A percentile compares a stretch with the other conserved stretches of the same genome.
Conservation (phyloP, 306 rosid species). For the Styphnolobium japonicum region DNA sequence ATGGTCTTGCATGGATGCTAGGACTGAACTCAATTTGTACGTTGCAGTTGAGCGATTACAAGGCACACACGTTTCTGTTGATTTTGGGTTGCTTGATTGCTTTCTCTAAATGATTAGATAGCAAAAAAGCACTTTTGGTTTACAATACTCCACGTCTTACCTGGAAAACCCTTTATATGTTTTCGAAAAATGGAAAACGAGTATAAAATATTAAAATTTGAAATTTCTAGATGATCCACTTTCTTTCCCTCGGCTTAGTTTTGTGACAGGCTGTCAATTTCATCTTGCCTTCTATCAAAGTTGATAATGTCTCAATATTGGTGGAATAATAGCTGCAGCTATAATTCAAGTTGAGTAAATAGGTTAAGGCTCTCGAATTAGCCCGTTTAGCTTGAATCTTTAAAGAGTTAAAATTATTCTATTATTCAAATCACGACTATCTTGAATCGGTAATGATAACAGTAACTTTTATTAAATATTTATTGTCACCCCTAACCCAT, state of each 20-base stretch:
- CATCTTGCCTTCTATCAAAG: background rate
- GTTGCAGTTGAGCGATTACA: background rate
- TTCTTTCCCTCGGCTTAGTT: background rate
- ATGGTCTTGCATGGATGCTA: background rate
- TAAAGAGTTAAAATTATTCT: too few species aligned
- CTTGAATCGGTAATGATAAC: too few species aligned
- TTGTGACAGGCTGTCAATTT: background rate
- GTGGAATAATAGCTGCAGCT: background rate
- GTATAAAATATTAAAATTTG: too few species aligned
- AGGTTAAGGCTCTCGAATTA: too few species aligned
- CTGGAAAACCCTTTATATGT: too few species aligned
- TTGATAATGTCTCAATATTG: background rate
- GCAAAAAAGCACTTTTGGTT: background rate
- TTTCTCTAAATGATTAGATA: background rate
- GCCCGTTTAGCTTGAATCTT: too few species aligned
- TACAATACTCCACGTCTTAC: background rate
- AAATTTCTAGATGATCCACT: too few species aligned
- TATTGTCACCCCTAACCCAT: too few species aligned
- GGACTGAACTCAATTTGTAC: background rate
- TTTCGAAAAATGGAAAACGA: too few species aligned
- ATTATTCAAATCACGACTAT: too few species aligned
- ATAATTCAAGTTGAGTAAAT: too few species aligned
- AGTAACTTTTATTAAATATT: too few species aligned
- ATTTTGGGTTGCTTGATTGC: background rate
- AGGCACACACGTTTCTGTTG: background rate